Evolutionary conservation across 176 grass and related monocot genomes (phyloP), one percentile per base, ranked within the genome.

Genomic region (Oryza meridionalis): DNA sequence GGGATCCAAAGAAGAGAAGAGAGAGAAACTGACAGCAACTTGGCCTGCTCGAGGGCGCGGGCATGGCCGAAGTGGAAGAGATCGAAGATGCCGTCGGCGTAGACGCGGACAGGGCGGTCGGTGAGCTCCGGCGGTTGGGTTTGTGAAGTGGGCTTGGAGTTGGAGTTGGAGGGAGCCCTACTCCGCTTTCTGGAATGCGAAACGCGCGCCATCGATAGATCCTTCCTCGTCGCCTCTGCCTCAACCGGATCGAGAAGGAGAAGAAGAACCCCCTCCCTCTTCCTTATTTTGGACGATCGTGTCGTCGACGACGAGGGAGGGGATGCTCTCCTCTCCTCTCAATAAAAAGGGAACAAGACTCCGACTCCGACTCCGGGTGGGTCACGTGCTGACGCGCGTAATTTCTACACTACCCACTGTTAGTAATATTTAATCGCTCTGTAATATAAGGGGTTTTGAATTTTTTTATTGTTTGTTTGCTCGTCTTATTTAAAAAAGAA

Each of bases 31-130:
- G 59, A 98, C 96, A 84, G 85, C 78, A 81, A 85, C 86, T 98
- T 98, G 77, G 96, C 96, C 84, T 95, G 96, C 86, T 98, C 96
- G 80, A 98, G 96, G 24, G 96, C 96, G 77, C 93, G 91, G 47
- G 96, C 96, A 77, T 98, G 96, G 58, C 96, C 96, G 51, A 96
- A 94, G 90, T 95, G 96, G 96, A 98, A 98, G 67, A 98, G 93
- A 63, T 98, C 96, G 85, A 93, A 98, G 93, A 95, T 98, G 80
- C 96, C 96, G 80, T 98, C 96, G 67, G 91, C 96, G 83, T 98
- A 98, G 43, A 98, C 91, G 69, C 96, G 90, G 66, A 94, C 89
- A 47, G 81, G 77, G 62, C 90, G 92, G 67, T 59, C 85, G 19
- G 25, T 50, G 35, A 63, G 47, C 38, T 58, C 43, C 26, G 4